A percentile compares a stretch with the other conserved stretches of the same genome.
These are phyloP conservation scores for Auriscalpium orientale DNA, from an alignment of 768 basidiomycete species.

Conservation along the genomic window DNA sequence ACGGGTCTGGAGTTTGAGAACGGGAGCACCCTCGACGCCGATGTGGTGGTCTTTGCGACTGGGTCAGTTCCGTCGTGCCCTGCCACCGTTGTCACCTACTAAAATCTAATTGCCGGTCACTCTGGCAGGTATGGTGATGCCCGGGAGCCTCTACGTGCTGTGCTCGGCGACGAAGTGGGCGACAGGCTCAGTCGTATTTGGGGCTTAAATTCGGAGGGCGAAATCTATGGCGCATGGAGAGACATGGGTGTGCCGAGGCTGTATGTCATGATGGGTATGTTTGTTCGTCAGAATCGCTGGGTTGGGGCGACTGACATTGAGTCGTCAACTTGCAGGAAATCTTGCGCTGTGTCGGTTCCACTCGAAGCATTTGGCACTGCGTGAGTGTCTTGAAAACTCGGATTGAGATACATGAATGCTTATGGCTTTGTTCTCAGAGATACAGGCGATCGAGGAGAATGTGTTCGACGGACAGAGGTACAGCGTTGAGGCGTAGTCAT, in stretches of 20 bases:
- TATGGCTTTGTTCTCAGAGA: background rate
- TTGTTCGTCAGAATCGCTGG: background rate
- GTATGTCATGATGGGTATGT: constrained; percentile 54
- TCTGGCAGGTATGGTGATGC: constrained; percentile 37
- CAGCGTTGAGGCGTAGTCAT: background rate
- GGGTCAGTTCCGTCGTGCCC: constrained; percentile 30
- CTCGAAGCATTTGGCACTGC: constrained; percentile 58
- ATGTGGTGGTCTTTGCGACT: constrained; percentile 43
- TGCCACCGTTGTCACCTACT: background rate
- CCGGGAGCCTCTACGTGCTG: constrained; percentile 28
- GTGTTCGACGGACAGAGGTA: background rate
- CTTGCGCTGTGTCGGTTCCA: constrained; percentile 57
- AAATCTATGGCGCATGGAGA: constrained; percentile 43
- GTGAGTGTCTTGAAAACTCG: constrained; percentile 32
- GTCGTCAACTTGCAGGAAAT: constrained; percentile 32
- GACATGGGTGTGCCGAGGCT: constrained; percentile 44
- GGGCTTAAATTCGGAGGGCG: constrained; percentile 62
- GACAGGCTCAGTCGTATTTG: constrained; percentile 44
- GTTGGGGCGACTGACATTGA: background rate
- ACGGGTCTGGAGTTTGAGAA: constrained; percentile 34
- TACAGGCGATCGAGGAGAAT: background rate
- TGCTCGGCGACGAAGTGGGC: constrained; percentile 41
- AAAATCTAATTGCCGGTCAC: background rate
- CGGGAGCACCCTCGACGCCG: constrained; percentile 36
- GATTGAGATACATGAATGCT: background rate